Conservation (phyloP, 2,329 filamentous ascomycete species). For the Alternaria longipes region DNA sequence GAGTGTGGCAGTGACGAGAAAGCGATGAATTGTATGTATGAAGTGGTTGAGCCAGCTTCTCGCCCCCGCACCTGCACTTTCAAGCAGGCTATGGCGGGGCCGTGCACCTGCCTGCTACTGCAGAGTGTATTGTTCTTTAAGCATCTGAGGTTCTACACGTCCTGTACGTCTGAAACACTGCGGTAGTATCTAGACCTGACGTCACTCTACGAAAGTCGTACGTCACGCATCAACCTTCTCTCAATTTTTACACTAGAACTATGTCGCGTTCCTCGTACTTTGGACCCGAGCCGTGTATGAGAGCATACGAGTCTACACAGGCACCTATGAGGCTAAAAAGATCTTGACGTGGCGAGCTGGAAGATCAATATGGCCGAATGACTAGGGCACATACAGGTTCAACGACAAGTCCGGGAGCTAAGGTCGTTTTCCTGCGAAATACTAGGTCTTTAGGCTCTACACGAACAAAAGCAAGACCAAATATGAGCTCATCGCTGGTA, state of each 20-base stretch:
- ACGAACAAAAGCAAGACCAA: not conserved
- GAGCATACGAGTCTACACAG: not conserved
- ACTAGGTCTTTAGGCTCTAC: not conserved
- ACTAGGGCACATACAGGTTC: not conserved
- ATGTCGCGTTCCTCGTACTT: not conserved
- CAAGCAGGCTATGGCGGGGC: no score
- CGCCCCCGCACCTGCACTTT: no score
- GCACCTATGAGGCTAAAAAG: not conserved
- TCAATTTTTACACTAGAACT: accelerated
- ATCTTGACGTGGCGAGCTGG: not conserved
- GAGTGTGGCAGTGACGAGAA: no score
- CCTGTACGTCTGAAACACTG: no score
- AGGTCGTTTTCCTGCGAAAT: not conserved
- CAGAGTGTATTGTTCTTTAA: no score
- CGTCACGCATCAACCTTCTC: no score
- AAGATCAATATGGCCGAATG: not conserved
- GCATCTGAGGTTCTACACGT: no score
- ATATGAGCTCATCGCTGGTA: not conserved
- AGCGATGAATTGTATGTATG: no score
- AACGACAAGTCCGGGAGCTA: not conserved
- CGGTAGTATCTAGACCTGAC: no score
- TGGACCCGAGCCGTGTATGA: not conserved
- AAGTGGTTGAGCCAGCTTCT: no score
- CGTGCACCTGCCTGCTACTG: no score
- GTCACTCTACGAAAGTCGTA: accelerated